Base-by-base conservation (phyloP, 805 yeast species). In the Candida khao-thaluensis region DNA sequence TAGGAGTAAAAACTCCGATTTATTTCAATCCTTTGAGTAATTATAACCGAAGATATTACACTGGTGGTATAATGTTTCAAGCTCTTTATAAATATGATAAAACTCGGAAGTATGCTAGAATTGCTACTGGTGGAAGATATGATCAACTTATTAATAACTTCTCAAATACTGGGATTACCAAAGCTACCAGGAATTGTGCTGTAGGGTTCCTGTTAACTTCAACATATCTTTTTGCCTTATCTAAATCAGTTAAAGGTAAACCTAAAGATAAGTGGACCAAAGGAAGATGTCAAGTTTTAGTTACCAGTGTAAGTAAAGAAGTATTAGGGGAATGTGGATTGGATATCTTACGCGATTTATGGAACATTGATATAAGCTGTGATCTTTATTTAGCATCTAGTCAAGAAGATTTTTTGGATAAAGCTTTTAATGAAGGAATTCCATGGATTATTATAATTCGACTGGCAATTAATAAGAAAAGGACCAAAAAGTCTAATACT, bases 41-140 rank as follows among this genome's bases (percentile, higher is more conserved):
- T 47, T 87, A 86, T 61, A 88, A 88, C 49, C 76, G 82, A 22
- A 74, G 81, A 7, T 91, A 88, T 55, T 93, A 90, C 55, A 68
- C 72, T 26, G 79, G 81, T 12, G 95, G 95, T 0, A 64, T 90
- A 2, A 88, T 93, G 95, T 93, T 91, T 56, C 95, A 88, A 50
- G 87, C 85, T 0, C 76, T 88, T 1, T 76, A 79, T 47, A 84
- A 86, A 39, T 82, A 79, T 3, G 79, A 71, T 50, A 72, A 51
- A 45, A 71, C 54, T 45, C 57, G 56, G 51, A 66, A 67, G 5
- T 69, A 82, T 22, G 46, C 66, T 0, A 47, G 72, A 28, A 66
- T 93, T 28, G 93, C 93, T 11, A 91, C 93, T 0, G 99, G 99
- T 31, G 99, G 99, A 2, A 69, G 99, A 40, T 93, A 89, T 55